Base-by-base conservation (phyloP, 306 rosid genomes). In the Cucurbita ficifolia region DNA sequence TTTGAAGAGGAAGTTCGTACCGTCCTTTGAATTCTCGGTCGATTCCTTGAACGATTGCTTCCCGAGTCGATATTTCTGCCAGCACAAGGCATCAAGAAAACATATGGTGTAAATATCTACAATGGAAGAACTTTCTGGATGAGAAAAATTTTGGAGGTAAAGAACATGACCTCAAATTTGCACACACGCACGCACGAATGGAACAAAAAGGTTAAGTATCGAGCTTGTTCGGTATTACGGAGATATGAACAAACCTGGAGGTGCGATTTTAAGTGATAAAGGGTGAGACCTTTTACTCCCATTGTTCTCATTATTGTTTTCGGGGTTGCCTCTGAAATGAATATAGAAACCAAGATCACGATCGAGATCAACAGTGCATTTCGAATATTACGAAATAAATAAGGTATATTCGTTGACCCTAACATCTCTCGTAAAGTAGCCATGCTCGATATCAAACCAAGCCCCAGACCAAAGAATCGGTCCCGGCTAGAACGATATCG, bases 211-310 rank as follows among this genome's bases (percentile, higher is more conserved):
- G 29, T 7, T 4, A 14, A 50, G 53, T 10, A 16, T 21, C 21
- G 59, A 22, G 62, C 56, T 52, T 11, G 3, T 7, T 78, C 51
- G 14, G 18, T 51, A 17, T 7, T 3, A 49, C 11, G 60, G 17
- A 1, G 8, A 33, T 13, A 8, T 11, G 67, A 39, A 77, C 84
- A 58, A 73, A 86, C 89, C 89, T 86, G 89, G 75, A 86, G 87
- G 54, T 86, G 89, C 10, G 89, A 86, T 77, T 86, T 86, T 78
- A 86, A 77, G 86, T 86, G 89, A 81, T 86, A 86, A 53, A 86
- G 89, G 29, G 89, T 86, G 36, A 86, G 85, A 65, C 89, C 89
- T 77, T 86, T 86, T 40, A 86, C 86, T 77, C 87, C 89, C 87
- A 86, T 86, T 48, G 89, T 86, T 79, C 86, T 83, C 89, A 86